Evolutionary conservation across 139 green algal species (phyloP).

Genomic region (Chlorokybus atmophyticus): DNA sequence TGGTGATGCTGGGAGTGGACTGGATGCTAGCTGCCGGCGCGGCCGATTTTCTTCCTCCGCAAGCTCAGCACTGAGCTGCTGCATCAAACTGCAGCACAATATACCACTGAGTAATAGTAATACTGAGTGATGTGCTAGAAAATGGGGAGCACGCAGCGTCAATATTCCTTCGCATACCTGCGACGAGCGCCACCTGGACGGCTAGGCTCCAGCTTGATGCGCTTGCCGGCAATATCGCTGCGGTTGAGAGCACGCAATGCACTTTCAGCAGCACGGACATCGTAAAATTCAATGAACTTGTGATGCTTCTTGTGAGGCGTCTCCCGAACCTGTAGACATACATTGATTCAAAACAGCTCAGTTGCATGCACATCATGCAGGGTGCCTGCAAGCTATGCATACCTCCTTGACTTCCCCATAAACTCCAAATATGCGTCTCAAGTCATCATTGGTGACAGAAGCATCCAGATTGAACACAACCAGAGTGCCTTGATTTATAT

Average conservation of each 20-base stretch:
- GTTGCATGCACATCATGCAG: background rate
- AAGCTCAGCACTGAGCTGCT: constrained; percentile 20
- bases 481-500: constrained; percentile 57
- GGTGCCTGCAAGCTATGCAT: constrained; percentile 14
- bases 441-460: constrained; percentile 47
- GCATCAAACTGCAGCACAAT: constrained; percentile 10
- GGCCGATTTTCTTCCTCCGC: constrained; percentile 12
- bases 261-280: constrained; percentile 37
- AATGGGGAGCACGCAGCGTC: background rate
- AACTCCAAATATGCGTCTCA: constrained; percentile 54
- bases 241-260: constrained; percentile 26
- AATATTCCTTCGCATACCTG: constrained; percentile 17
- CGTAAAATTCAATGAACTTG: constrained; percentile 82
- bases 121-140: background rate
- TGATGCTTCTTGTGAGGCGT: constrained; percentile 41
- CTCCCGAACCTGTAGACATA: constrained; percentile 31
- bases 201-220: constrained; percentile 29
- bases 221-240: constrained; percentile 21
- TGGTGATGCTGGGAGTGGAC: too few relatives aligned
- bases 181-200: constrained; percentile 16
- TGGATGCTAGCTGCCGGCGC: too few relatives aligned
- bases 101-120: background rate
- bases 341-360: background rate
- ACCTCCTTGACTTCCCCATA: constrained; percentile 70
- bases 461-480: constrained; percentile 67